These are phyloP conservation scores for Pseudocohnilembus persalinus DNA, from an alignment of 169 alveolate genomes.

Conservation along the genomic window DNA sequence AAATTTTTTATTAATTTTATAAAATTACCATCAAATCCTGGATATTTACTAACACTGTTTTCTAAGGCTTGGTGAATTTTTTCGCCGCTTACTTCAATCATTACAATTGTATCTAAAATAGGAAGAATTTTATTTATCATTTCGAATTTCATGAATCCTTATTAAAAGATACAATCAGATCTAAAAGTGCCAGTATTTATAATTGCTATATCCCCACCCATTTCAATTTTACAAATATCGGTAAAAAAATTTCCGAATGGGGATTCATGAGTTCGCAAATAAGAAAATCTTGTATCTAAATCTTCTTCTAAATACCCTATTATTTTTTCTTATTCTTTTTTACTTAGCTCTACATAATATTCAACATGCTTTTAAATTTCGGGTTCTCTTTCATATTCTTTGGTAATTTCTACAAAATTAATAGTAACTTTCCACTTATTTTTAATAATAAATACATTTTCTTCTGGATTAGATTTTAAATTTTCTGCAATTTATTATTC, in stretches of 20 bases:
- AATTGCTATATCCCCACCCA: slow-evolving; percentile 79
- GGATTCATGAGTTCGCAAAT: slow-evolving; percentile 80
- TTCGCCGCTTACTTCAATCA: slow-evolving; percentile 66
- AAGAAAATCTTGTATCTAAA: slow-evolving; percentile 81
- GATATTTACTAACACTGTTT: slow-evolving; percentile 80
- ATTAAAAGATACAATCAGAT: slow-evolving; percentile 74
- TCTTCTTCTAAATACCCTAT: slow-evolving; percentile 73
- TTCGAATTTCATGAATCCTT: slow-evolving; percentile 73
- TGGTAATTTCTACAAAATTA: slow-evolving; percentile 12
- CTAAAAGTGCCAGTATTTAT: slow-evolving; percentile 89
- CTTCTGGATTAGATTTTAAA: slow-evolving; percentile 56
- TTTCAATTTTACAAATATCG: slow-evolving; percentile 79
- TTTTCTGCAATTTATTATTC: slow-evolving; percentile 64
- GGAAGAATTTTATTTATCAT: slow-evolving; percentile 82
- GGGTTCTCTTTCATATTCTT: slow-evolving; percentile 20
- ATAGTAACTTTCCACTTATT: slow-evolving; percentile 37
- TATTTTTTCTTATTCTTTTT: slow-evolving; percentile 61
- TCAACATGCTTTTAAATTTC: slow-evolving; percentile 25
- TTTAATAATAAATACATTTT: slow-evolving; percentile 47
- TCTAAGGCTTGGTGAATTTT: slow-evolving; percentile 64
- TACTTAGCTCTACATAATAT: slow-evolving; percentile 2
- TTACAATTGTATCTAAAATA: slow-evolving; percentile 76
- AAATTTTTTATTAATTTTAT: no score
- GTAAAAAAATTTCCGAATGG: slow-evolving; percentile 83
- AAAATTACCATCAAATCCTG: slow-evolving; percentile 79